phyloP scores from a whole-genome alignment of 169 alveolate genomes.

The Cryptosporidium canis region DNA sequence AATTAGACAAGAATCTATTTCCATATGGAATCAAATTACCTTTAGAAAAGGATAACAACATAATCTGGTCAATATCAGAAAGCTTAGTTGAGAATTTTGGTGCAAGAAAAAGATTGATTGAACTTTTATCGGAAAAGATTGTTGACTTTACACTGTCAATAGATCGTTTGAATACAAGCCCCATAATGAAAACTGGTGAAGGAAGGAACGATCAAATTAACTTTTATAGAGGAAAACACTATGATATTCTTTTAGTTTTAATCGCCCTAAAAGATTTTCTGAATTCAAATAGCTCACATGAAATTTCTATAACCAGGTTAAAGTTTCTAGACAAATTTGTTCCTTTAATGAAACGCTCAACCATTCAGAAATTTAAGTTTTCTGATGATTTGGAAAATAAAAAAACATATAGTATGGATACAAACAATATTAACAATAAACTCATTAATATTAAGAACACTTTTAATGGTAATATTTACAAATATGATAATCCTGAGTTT shows the following conservation, averaged over 20 bases:
- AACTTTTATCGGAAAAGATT: neutral
- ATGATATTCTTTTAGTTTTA: constrained; percentile 6
- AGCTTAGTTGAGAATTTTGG: constrained; percentile 56
- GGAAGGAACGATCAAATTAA: neutral
- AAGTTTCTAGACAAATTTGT: constrained; percentile 17
- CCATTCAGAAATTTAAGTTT: neutral
- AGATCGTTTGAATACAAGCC: constrained; percentile 8
- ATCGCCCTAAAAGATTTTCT: constrained; percentile 3
- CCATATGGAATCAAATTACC: neutral
- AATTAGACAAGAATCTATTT: neutral
- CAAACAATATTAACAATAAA: neutral
- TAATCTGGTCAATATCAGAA: constrained; percentile 48
- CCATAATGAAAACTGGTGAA: constrained; percentile 39
- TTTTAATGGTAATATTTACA: neutral
- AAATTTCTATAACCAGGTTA: neutral
- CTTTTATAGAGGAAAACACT: constrained; percentile 17
- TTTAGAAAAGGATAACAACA: neutral
- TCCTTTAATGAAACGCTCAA: neutral
- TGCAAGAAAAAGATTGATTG: constrained; percentile 30
- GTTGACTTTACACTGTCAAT: neutral
- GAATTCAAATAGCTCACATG: neutral
- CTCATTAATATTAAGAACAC: constrained; percentile 3
- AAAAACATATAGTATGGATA: neutral
- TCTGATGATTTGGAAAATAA: neutral
- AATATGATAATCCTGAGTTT: neutral